Evolutionary conservation across 352 stramenopile genomes (phyloP).

Genomic region (Phytopythium sindhum): DNA sequence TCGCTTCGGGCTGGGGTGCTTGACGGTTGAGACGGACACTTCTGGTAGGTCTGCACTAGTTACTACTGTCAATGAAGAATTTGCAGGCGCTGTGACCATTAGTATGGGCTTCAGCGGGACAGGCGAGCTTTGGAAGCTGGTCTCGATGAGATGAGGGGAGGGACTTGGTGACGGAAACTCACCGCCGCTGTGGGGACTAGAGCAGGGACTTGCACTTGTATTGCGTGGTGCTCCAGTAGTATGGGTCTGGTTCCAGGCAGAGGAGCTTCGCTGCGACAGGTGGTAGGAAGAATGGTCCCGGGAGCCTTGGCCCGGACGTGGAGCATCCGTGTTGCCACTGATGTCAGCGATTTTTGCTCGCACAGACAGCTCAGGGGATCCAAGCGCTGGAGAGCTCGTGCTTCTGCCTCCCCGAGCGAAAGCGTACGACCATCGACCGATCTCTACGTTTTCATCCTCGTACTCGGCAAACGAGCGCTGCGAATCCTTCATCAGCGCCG

Average conservation of each 20-base stretch:
- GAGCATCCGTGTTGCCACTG: background rate
- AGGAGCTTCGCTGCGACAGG: background rate
- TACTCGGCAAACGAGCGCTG: background rate
- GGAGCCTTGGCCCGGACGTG: background rate
- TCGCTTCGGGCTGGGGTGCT: background rate
- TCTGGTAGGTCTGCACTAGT: background rate
- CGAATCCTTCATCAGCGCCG: background rate
- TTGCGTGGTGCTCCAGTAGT: background rate
- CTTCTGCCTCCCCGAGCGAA: background rate
- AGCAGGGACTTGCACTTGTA: background rate
- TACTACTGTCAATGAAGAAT: background rate
- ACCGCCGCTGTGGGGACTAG: background rate
- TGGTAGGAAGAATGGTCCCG: background rate
- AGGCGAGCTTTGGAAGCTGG: background rate
- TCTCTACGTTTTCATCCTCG: background rate
- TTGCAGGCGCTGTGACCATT: background rate
- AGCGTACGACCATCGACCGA: background rate
- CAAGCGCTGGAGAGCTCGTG: conserved; percentile 1
- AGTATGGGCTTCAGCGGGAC: background rate
- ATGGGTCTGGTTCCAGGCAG: background rate
- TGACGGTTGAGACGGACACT: background rate
- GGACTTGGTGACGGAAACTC: background rate
- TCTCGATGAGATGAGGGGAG: background rate
- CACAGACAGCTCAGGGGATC: background rate
- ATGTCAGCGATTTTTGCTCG: background rate